A percentile compares a stretch with the other conserved stretches of the same genome.
These are phyloP conservation scores for Aspergillus haitiensis DNA, from an alignment of 495 filamentous ascomycete species.

Conservation along the genomic window DNA sequence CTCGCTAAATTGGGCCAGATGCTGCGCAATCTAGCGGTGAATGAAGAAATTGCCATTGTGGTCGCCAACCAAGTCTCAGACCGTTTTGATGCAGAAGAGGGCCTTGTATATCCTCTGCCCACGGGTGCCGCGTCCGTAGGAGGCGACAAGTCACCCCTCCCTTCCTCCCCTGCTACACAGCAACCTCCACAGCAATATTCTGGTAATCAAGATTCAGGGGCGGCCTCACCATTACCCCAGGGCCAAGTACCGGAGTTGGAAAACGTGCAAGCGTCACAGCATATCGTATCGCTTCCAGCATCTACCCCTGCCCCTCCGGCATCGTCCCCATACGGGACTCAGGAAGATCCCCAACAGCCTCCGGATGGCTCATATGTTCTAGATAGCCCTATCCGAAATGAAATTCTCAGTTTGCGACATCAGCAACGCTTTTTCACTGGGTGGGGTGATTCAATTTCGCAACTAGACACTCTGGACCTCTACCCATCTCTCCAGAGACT, in stretches of 20 bases:
- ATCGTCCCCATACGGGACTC: slow-evolving; percentile 31
- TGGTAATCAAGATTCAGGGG: slow-evolving; percentile 22
- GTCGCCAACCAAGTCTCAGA: slow-evolving; percentile 97
- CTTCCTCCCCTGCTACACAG: slow-evolving; percentile 20
- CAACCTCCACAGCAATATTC: slow-evolving; percentile 15
- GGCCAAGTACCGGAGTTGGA: slow-evolving; percentile 18
- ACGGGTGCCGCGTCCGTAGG: not conserved
- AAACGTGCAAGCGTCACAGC: slow-evolving; percentile 23
- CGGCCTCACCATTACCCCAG: slow-evolving; percentile 27
- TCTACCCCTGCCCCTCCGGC: slow-evolving; percentile 27
- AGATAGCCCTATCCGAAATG: slow-evolving; percentile 38
- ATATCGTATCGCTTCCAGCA: slow-evolving; percentile 22
- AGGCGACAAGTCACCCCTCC: slow-evolving; percentile 13
- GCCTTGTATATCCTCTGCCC: slow-evolving; percentile 7
- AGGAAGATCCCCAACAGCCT: slow-evolving; percentile 37
- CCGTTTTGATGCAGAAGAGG: slow-evolving; percentile 57
- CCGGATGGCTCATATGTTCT: slow-evolving; percentile 45
- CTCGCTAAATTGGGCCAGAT: slow-evolving; percentile 74
- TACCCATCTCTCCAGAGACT: slow-evolving; percentile 16
- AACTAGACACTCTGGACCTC: not conserved
- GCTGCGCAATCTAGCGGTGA: slow-evolving; percentile 70
- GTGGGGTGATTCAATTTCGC: slow-evolving; percentile 68
- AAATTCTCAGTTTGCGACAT: slow-evolving; percentile 71
- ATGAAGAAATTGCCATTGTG: slow-evolving; percentile 76
- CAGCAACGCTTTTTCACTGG: slow-evolving; percentile 94